A percentile compares a stretch with the other conserved stretches of the same genome.
phyloP scores from a whole-genome alignment of 768 basidiomycete species.

The Termitomyces sp. region DNA sequence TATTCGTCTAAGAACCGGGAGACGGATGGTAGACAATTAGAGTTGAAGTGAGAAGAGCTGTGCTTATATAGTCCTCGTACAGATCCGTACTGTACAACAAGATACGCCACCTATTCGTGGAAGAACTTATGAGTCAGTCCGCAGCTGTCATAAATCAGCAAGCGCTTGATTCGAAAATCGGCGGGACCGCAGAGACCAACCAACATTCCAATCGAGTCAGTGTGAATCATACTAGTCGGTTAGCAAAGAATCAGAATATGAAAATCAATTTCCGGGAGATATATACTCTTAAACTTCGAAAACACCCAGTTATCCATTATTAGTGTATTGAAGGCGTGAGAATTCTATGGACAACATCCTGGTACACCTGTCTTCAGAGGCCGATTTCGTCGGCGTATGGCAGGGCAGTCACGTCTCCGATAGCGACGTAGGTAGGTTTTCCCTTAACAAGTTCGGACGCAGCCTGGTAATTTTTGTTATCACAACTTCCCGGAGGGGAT shows the following conservation, averaged over 20 bases:
- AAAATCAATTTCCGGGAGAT: not conserved
- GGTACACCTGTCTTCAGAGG: constrained; percentile 37
- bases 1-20: too few species aligned
- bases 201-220: not conserved
- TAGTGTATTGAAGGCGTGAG: constrained; percentile 9
- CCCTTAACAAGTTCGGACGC: constrained; percentile 58
- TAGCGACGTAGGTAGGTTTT: constrained; percentile 83
- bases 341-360: constrained; percentile 15
- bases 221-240: not conserved
- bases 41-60: not conserved
- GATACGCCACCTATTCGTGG: not conserved
- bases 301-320: constrained; percentile 10
- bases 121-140: not conserved
- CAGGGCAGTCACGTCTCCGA: constrained; percentile 72
- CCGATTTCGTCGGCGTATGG: constrained; percentile 86
- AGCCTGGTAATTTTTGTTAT: constrained; percentile 35
- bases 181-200: not conserved
- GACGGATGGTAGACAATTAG: too few species aligned
- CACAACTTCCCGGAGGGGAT: not conserved
- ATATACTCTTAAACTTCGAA: not conserved
- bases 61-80: not conserved
- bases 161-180: too few species aligned
- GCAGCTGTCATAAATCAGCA: not conserved
- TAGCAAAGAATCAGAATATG: not conserved
- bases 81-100: not conserved